Base-by-base conservation (phyloP, 306 rosid genomes). In the Quercus robur region DNA sequence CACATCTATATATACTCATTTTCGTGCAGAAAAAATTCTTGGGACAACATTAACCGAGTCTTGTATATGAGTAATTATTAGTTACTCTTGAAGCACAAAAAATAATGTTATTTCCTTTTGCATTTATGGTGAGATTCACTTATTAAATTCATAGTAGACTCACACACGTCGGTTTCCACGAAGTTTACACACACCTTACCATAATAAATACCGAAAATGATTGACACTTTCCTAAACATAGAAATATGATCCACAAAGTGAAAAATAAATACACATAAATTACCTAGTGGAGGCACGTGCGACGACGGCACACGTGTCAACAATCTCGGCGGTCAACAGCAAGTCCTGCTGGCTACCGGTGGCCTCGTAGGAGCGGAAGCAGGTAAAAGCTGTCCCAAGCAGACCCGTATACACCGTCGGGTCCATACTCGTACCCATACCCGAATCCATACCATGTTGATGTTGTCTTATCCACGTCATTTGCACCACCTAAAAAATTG, bases 321-420 rank as follows among this genome's bases (percentile, higher is more conserved):
- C 81, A 2, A 94, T 87, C 70, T 94, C 93, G 0, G 89, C 66
- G 64, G 90, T 88, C 56, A 92, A 61, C 0, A 76, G 41, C 88
- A 94, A 88, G 71, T 94, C 98, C n/a, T 77, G 77, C 18, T 63
- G 77, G 81, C 73, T 73, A 2, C 94, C 90, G 11, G 93, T 88
- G 23, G 81, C 93, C 80, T 89, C 77, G 78, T 83, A 92, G 23
- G 97, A 88, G 73, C 97, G 90, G 57, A 92, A 77, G 84, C 98
- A 94, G 26, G 88, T 87, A 57, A 94, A 85, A 57, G 97, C 97
- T 5, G 98, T 91, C 11, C 97, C 98, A 5, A 92, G 88, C 38
- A 94, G 71, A 71, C 98, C 98, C 66, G 89, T 68, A 46, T 88
- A 94, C 75, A 79, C 91, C 63, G 94, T 88, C 78, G 92, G 97